Base-by-base conservation (phyloP, 1,139 yeast genomes). In the Geotrichum restrictum region DNA sequence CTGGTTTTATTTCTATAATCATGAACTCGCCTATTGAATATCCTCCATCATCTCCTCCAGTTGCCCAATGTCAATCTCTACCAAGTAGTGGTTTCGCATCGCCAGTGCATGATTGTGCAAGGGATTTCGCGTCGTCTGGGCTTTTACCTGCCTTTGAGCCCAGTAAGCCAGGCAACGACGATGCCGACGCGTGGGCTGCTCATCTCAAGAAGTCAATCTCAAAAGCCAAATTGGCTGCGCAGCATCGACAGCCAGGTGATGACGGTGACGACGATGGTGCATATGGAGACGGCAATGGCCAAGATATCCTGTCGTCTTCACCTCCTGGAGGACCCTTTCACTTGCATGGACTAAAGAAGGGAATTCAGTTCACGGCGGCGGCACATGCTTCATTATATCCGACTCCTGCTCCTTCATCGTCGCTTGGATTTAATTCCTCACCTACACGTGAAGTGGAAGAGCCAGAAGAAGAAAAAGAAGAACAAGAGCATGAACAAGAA, bases 381-480 rank as follows among this genome's bases (percentile, higher is more conserved):
- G 29, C 29, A 8, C 29, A 24, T 8, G 29, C 29, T 5, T 24
- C 29, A 24, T 8, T 24, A 8, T 63, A 62, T 51, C 66, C 65
- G 8, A 64, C 68, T 1, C 68, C 68, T 7, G 59, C 56, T 37
- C 66, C 66, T 2, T 59, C 67, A 7, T 61, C 64, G n/a, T 55
- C 63, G 0, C 43, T 51, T 5, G 61, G 59, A 10, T 34, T 54
- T 8, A 57, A 60, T 1, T 59, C 60, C 1, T 59, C 60, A 8
- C 59, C 60, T 7, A 47, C 51, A 2, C 48, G 55, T 14, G 39
- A 38, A 7, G 22, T 41, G 7, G 21, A 29, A n/a, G 49, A 34
- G 45, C 39, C n/a, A 18, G 44, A 32, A 11, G 49, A 42, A 22
- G 52, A 45, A 22, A 41, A 45, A 3, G 29, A 24, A 24, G 29